phyloP scores from a whole-genome alignment of 768 basidiomycete genomes.

The Hypsizygus marmoreus region DNA sequence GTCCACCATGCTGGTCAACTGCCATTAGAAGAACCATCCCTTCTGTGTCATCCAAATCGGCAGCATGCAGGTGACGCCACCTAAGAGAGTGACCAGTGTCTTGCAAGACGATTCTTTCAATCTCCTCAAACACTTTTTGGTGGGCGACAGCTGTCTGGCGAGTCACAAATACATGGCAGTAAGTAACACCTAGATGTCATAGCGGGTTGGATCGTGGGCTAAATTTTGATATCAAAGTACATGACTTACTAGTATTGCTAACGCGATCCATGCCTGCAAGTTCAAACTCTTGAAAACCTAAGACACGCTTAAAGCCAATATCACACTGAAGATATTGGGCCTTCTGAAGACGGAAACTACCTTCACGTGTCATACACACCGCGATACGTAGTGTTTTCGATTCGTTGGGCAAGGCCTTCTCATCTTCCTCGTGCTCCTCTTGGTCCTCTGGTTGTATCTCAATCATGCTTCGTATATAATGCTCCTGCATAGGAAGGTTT shows the following conservation, averaged over 20 bases:
- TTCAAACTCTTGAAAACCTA: conserved; percentile 29
- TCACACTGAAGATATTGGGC: conserved; percentile 26
- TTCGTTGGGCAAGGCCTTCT: neutral
- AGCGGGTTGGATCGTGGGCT: no score
- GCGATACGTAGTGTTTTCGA: conserved; percentile 16
- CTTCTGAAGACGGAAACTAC: conserved; percentile 16
- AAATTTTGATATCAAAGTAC: no score
- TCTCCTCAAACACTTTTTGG: neutral
- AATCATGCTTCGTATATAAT: conserved; percentile 21
- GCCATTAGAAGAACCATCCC: conserved; percentile 18
- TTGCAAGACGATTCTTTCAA: no score
- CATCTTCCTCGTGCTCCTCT: conserved; percentile 12
- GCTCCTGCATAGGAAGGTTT: conserved; percentile 6
- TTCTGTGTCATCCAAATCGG: conserved; percentile 1
- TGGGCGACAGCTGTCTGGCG: no score
- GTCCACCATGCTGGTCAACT: conserved; percentile 23
- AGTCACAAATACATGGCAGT: neutral
- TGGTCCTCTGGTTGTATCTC: neutral
- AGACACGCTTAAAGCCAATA: conserved; percentile 24
- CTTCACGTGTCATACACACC: conserved; percentile 24
- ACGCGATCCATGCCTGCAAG: conserved; percentile 17
- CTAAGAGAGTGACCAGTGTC: neutral
- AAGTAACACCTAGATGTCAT: no score
- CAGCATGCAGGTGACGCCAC: conserved; percentile 11
- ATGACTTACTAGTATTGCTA: conserved; percentile 21